phyloP scores from a whole-genome alignment of 345 rosid genomes.

The Punica granatum region DNA sequence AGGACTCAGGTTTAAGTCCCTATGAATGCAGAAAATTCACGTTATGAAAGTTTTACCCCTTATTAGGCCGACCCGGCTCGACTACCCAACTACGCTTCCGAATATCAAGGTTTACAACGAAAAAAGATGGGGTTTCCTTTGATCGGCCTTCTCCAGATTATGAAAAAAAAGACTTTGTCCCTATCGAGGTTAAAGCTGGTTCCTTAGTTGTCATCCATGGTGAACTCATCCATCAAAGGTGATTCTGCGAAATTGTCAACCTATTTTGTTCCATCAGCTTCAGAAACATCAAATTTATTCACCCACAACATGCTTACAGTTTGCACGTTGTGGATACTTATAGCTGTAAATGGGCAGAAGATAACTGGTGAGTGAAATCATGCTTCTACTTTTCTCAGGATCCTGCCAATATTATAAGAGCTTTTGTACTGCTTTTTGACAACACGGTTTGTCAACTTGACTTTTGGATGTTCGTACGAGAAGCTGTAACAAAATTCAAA shows the following conservation, averaged over 20 bases:
- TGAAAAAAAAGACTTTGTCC: constrained; percentile 73
- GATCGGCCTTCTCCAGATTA: constrained; percentile 70
- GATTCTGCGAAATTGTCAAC: constrained; percentile 9
- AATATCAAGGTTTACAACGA: too few species aligned
- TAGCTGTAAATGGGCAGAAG: constrained; percentile 82
- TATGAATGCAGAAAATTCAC: too few species aligned
- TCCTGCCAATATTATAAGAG: not conserved
- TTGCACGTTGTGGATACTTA: constrained; percentile 85
- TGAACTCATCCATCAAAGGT: constrained; percentile 92
- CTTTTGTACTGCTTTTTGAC: not conserved
- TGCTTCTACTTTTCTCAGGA: not conserved
- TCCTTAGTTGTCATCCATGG: constrained; percentile 87
- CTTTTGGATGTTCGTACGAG: not conserved
- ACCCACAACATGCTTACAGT: constrained; percentile 95
- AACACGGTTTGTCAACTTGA: not conserved
- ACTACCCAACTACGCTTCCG: too few species aligned
- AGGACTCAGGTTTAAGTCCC: too few species aligned
- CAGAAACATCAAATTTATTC: constrained; percentile 65
- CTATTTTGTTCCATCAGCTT: constrained; percentile 35
- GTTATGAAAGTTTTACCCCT: too few species aligned
- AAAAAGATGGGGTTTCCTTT: constrained; percentile 70
- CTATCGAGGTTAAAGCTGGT: constrained; percentile 90
- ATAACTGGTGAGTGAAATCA: constrained; percentile 56
- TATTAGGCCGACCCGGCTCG: too few species aligned
- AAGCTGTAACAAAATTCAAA: not conserved